Conservation (phyloP, 345 rosid genomes). For the Trapa bicornis region DNA sequence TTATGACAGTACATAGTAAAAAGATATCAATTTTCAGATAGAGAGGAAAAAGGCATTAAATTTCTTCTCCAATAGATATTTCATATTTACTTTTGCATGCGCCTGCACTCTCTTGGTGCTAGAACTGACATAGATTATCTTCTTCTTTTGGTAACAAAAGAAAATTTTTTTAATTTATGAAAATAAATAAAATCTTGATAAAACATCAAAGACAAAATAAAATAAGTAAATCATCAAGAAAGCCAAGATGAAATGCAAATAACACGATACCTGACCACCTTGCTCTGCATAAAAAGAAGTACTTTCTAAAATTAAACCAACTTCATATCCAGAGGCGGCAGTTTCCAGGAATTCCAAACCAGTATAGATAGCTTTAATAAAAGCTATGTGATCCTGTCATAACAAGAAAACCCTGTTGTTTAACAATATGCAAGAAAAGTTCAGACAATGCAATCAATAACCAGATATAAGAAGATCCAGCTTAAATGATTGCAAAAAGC, state of each 20-base stretch:
- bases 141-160: too few relatives aligned
- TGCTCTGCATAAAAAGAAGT: conserved; percentile 96
- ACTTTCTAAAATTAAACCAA: conserved; percentile 67
- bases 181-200: not conserved
- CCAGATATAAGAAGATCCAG: not conserved
- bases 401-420: not conserved
- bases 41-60: not conserved
- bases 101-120: too few relatives aligned
- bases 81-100: too few relatives aligned
- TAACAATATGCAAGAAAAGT: conserved; percentile 2
- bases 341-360: conserved; percentile 60
- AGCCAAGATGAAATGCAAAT: not conserved
- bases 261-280: conserved; percentile 85
- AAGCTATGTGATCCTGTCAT: conserved; percentile 58
- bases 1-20: not conserved
- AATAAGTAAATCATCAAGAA: not conserved
- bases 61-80: not conserved
- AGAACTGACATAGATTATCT: too few relatives aligned
- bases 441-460: not conserved
- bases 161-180: too few relatives aligned
- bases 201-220: not conserved
- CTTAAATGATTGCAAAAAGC: not conserved
- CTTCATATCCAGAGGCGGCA: conserved; percentile 35
- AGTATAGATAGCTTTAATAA: conserved; percentile 66
- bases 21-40: not conserved